Conservation (phyloP, 345 rosid species). For the Hibiscus mutabilis region DNA sequence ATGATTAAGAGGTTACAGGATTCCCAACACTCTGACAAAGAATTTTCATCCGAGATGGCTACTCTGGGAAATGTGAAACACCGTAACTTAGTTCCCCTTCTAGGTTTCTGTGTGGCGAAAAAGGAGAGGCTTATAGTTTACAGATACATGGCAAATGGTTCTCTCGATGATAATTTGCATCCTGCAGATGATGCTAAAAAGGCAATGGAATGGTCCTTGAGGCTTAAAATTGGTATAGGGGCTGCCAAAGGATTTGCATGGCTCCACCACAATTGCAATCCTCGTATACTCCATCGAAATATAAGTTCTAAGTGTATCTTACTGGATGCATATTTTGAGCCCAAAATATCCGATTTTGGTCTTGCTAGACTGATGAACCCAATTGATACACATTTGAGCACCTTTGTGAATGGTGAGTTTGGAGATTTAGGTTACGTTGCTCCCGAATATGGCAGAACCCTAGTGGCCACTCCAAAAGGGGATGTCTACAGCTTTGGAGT, state of each 20-base stretch:
- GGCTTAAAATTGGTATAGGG: constrained; percentile 79
- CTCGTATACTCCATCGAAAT: constrained; percentile 88
- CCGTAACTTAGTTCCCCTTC: constrained; percentile 76
- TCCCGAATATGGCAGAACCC: constrained; percentile 81
- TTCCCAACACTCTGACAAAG: constrained; percentile 81
- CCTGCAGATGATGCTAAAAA: constrained; percentile 30
- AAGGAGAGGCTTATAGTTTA: constrained; percentile 80
- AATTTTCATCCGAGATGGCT: constrained; percentile 70
- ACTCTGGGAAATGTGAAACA: constrained; percentile 80
- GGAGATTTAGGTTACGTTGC: constrained; percentile 96
- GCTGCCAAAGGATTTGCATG: constrained; percentile 87
- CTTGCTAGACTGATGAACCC: constrained; percentile 98
- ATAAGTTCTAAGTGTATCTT: constrained; percentile 90
- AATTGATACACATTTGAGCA: constrained; percentile 84
- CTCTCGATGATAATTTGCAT: constrained; percentile 56
- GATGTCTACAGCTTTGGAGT: constrained; percentile 93
- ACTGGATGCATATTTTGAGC: constrained; percentile 71
- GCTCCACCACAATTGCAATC: constrained; percentile 95
- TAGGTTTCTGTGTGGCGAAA: constrained; percentile 68
- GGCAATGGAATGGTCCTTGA: constrained; percentile 74
- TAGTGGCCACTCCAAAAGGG: constrained; percentile 88
- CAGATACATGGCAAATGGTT: constrained; percentile 67
- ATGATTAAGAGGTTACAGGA: constrained; percentile 91
- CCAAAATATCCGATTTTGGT: constrained; percentile 90
- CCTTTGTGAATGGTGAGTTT: constrained; percentile 93